These are phyloP conservation scores for Phytopythium helicoides DNA, from an alignment of 352 stramenopile genomes.

Conservation along the genomic window DNA sequence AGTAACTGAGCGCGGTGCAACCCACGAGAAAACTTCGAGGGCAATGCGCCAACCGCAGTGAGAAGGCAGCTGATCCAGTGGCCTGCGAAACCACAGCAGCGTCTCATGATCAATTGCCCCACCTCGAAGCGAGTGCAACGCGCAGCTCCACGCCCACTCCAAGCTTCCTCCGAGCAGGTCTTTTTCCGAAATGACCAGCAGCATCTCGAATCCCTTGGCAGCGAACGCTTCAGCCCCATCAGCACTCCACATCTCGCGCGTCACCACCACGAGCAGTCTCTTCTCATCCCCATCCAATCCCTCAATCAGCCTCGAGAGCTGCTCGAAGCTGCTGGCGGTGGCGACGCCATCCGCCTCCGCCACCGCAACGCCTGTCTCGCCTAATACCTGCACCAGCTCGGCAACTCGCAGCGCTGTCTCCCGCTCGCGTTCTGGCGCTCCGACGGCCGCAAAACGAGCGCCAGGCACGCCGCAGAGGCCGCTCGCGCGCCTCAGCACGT, in stretches of 20 bases:
- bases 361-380: no score
- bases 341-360: no score
- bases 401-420: slow-evolving; percentile 5
- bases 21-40: slow-evolving; percentile 41
- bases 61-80: slow-evolving; percentile 33
- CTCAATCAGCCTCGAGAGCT: no score
- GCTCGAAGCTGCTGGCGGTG: no score
- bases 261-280: no score
- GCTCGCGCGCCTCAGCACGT: slow-evolving; percentile 26
- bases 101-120: not conserved
- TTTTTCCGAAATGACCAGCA: slow-evolving; percentile 18
- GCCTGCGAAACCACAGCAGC: slow-evolving; percentile 15
- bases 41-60: slow-evolving; percentile 61
- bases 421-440: slow-evolving; percentile 2
- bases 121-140: not conserved
- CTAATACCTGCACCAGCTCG: no score
- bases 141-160: slow-evolving; percentile 2
- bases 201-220: not conserved
- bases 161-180: slow-evolving; percentile 5
- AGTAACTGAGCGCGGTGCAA: no score
- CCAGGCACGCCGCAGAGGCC: slow-evolving; percentile 2
- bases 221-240: slow-evolving; percentile 17
- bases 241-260: slow-evolving; percentile 12
- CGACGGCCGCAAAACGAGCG: slow-evolving; percentile 24
- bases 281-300: no score